phyloP scores from a whole-genome alignment of 2,329 filamentous ascomycete species.

The Waltergamsia citrina region DNA sequence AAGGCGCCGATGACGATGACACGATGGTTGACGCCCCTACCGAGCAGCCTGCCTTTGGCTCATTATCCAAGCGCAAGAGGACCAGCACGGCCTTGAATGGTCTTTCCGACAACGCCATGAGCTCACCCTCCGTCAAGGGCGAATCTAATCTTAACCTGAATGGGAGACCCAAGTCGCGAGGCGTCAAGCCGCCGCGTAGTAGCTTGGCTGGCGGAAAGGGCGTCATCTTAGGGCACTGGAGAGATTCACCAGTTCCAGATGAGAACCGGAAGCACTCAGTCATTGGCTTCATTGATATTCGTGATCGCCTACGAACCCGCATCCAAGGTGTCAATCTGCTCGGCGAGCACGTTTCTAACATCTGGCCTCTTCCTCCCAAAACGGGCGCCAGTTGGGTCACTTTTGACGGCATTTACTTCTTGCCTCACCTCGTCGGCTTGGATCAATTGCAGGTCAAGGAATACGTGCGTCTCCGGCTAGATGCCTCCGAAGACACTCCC shows the following conservation, averaged over 20 bases:
- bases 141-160: not conserved
- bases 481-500: constrained; percentile 19
- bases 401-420: constrained; percentile 51
- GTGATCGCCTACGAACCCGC: constrained; percentile 50
- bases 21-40: constrained; percentile 31
- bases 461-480: constrained; percentile 46
- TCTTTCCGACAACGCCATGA: not conserved
- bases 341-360: constrained; percentile 34
- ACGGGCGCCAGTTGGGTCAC: constrained; percentile 57
- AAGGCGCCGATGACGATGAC: constrained; percentile 25
- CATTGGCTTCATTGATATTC: constrained; percentile 52
- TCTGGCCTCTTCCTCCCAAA: constrained; percentile 42
- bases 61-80: constrained; percentile 48
- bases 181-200: constrained; percentile 13
- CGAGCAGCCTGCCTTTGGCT: constrained; percentile 24
- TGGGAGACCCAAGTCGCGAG: not conserved
- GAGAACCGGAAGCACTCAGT: constrained; percentile 45
- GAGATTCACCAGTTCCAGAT: constrained; percentile 43
- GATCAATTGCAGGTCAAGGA: constrained; percentile 52
- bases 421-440: constrained; percentile 43
- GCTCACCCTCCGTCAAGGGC: not conserved
- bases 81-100: too few species aligned
- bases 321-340: constrained; percentile 40
- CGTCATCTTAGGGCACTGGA: constrained; percentile 49
- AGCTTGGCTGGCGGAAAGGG: constrained; percentile 28